These are phyloP conservation scores for Hypoxylon sp. DNA, from an alignment of 2,329 filamentous ascomycete species.

Conservation along the genomic window DNA sequence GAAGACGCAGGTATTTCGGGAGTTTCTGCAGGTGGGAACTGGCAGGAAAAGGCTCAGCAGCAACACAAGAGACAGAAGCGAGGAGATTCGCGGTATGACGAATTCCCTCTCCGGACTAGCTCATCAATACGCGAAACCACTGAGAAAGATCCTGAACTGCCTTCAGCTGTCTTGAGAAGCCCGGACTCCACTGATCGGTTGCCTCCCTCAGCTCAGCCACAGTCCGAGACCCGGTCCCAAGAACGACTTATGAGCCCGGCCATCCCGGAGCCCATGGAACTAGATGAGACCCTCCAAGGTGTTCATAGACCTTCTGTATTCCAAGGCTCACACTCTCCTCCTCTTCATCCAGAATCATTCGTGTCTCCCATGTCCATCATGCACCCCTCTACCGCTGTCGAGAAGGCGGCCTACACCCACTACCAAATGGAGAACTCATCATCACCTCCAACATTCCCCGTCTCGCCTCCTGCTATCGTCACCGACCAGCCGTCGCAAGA, in stretches of 20 bases:
- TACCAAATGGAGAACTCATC: conserved; percentile 55
- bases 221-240: conserved; percentile 47
- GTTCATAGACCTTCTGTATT: conserved; percentile 47
- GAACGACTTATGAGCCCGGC: conserved; percentile 55
- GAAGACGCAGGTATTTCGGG: conserved; percentile 33
- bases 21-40: conserved; percentile 22
- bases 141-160: conserved; percentile 50
- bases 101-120: conserved; percentile 46
- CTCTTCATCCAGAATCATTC: conserved; percentile 50
- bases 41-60: conserved; percentile 37
- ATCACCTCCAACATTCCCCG: conserved; percentile 50
- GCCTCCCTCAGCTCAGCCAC: conserved; percentile 52
- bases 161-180: conserved; percentile 49
- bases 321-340: conserved; percentile 52
- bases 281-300: conserved; percentile 47
- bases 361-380: conserved; percentile 55
- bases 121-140: conserved; percentile 50
- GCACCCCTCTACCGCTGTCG: conserved; percentile 52
- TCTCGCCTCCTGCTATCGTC: conserved; percentile 48
- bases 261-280: conserved; percentile 55
- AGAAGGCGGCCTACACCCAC: conserved; percentile 54
- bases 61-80: conserved; percentile 43
- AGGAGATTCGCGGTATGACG: conserved; percentile 47
- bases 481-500: conserved; percentile 45
- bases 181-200: conserved; percentile 51